phyloP scores from a whole-genome alignment of 495 filamentous ascomycete genomes.

The Beverwykella pulmonaria region DNA sequence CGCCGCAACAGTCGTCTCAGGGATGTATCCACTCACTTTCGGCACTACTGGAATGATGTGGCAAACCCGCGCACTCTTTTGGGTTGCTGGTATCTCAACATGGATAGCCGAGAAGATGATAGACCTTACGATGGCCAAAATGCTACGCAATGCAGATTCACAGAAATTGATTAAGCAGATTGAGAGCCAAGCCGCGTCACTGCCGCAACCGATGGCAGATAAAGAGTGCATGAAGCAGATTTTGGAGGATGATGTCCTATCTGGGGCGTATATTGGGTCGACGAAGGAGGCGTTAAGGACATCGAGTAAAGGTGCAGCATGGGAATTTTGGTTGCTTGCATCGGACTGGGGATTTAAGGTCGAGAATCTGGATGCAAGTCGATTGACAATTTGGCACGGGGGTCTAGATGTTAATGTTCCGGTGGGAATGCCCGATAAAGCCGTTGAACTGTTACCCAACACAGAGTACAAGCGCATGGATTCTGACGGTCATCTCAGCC shows the following conservation, averaged over 20 bases:
- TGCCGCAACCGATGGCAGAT: too few species aligned
- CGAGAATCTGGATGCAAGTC: constrained; percentile 39
- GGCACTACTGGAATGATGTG: constrained; percentile 35
- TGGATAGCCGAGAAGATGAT: constrained; percentile 18
- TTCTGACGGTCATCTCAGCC: too few species aligned
- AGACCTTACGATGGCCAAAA: background rate
- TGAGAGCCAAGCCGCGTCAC: too few species aligned
- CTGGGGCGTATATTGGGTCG: background rate
- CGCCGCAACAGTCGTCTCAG: constrained; percentile 46
- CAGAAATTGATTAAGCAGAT: too few species aligned
- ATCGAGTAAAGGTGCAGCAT: constrained; percentile 14
- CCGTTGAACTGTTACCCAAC: constrained; percentile 17
- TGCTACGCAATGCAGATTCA: too few species aligned
- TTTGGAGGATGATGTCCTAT: background rate
- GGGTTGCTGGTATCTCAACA: constrained; percentile 17
- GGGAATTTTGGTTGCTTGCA: constrained; percentile 17
- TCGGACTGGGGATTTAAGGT: constrained; percentile 46
- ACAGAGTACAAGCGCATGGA: too few species aligned
- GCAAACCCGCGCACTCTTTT: background rate
- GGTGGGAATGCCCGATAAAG: constrained; percentile 19
- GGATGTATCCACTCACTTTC: constrained; percentile 42
- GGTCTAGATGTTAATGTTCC: constrained; percentile 42
- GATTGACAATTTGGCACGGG: constrained; percentile 48
- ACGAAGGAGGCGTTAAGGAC: background rate
- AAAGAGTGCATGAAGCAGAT: too few species aligned